Evolutionary conservation across 2,329 filamentous ascomycete species (phyloP).

Genomic region (Reticulascus tulasneorum): DNA sequence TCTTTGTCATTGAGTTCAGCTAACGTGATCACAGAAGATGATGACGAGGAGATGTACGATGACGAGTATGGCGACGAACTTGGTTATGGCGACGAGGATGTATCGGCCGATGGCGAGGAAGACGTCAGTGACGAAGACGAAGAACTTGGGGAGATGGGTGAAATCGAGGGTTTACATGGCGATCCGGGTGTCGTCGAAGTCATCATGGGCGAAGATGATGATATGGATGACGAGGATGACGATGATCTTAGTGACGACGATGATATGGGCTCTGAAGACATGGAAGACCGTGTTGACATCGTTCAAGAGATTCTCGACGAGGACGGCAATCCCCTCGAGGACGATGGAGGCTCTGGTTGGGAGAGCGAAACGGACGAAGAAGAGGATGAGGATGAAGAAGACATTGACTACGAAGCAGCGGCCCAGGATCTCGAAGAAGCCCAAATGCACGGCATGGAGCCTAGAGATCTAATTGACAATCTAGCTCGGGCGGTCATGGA

Average conservation of each 20-base stretch:
- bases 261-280: constrained; percentile 44
- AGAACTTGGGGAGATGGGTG: constrained; percentile 76
- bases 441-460: constrained; percentile 41
- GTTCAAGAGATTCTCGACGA: constrained; percentile 58
- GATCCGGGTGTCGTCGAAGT: constrained; percentile 65
- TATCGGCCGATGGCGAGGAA: constrained; percentile 74
- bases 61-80: constrained; percentile 91
- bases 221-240: constrained; percentile 61
- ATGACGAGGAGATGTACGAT: constrained; percentile 89
- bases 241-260: constrained; percentile 51
- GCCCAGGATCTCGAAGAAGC: constrained; percentile 50
- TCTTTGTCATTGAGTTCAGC: constrained; percentile 9
- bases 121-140: constrained; percentile 89
- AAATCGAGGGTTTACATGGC: constrained; percentile 70
- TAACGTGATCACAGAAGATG: constrained; percentile 40
- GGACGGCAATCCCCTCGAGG: constrained; percentile 54
- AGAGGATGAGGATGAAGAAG: constrained; percentile 48
- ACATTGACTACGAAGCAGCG: constrained; percentile 52
- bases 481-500: constrained; percentile 54
- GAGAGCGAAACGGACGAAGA: constrained; percentile 58
- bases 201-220: constrained; percentile 69
- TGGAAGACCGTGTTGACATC: constrained; percentile 43
- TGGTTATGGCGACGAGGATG: constrained; percentile 81
- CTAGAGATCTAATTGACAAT: constrained; percentile 43
- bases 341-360: constrained; percentile 58